Conservation (phyloP, 2,329 filamentous ascomycete species). For the Monosporascus sp. region DNA sequence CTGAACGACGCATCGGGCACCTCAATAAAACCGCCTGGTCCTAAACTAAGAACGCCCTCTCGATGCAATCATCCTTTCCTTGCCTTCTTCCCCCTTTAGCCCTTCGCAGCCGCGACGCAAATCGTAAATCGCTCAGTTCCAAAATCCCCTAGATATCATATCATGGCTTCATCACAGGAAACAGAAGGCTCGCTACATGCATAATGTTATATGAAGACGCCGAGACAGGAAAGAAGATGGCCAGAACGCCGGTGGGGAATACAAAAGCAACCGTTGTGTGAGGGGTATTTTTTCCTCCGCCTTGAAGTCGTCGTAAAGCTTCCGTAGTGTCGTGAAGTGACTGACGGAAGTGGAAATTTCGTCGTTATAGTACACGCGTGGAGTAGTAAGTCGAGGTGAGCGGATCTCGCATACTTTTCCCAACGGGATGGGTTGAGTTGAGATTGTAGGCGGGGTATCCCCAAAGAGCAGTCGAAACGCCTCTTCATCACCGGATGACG, state of each 20-base stretch:
- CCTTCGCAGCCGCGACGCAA: not conserved
- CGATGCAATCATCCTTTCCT: not conserved
- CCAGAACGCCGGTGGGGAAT: not conserved
- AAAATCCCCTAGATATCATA: not conserved
- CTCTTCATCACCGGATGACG: slow-evolving; percentile 59
- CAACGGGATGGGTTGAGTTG: not conserved
- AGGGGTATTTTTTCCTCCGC: not conserved
- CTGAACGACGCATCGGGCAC: too few relatives aligned
- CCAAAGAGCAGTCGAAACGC: not conserved
- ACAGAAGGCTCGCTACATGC: not conserved
- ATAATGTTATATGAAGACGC: not conserved
- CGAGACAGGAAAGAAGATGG: not conserved
- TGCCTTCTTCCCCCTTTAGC: not conserved
- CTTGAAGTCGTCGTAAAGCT: too few relatives aligned
- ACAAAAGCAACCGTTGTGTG: not conserved
- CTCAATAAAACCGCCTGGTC: too few relatives aligned
- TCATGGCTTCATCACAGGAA: not conserved
- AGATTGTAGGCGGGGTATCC: not conserved
- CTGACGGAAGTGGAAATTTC: not conserved
- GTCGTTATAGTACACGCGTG: too few relatives aligned
- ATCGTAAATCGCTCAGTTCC: not conserved
- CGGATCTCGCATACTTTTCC: not conserved
- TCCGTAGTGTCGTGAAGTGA: not conserved
- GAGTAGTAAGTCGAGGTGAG: not conserved
- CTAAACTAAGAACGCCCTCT: too few relatives aligned